Conservation (phyloP, 2,329 filamentous ascomycete species). For the Emericellopsis atlantica region DNA sequence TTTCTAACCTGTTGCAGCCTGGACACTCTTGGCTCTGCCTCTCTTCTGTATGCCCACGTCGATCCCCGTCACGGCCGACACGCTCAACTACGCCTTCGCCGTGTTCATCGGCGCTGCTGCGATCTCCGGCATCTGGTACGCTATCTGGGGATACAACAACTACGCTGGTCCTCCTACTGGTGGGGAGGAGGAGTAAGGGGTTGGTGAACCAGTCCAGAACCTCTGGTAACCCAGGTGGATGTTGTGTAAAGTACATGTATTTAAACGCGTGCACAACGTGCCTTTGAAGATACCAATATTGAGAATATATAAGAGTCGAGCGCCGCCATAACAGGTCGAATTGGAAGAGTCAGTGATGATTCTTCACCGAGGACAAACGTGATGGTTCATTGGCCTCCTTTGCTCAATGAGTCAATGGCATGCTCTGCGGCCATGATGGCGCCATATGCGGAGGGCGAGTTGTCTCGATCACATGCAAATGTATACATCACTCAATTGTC, state of each 20-base stretch:
- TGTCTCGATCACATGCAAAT: too few relatives aligned
- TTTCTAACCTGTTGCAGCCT: slow-evolving; percentile 25
- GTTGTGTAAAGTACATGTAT: neutral
- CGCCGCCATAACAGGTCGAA: too few relatives aligned
- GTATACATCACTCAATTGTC: too few relatives aligned
- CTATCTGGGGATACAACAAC: slow-evolving; percentile 56
- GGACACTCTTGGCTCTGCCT: slow-evolving; percentile 56
- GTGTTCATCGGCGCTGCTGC: slow-evolving; percentile 57
- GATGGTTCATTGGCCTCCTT: too few relatives aligned
- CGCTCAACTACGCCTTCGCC: slow-evolving; percentile 63
- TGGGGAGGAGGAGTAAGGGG: slow-evolving; percentile 13
- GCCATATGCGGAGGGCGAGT: too few relatives aligned
- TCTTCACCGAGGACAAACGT: too few relatives aligned
- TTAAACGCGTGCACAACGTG: too few relatives aligned
- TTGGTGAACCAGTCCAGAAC: neutral
- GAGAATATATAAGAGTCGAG: too few relatives aligned
- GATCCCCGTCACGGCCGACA: slow-evolving; percentile 42
- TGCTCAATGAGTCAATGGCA: too few relatives aligned
- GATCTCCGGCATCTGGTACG: slow-evolving; percentile 55
- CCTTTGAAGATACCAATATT: too few relatives aligned
- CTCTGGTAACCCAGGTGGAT: neutral
- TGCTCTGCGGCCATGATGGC: too few relatives aligned
- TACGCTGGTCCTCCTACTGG: slow-evolving; percentile 49
- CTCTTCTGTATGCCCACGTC: slow-evolving; percentile 62
- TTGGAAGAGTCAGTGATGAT: too few relatives aligned